A percentile compares a stretch with the other conserved stretches of the same genome.
phyloP scores from a whole-genome alignment of 352 stramenopile genomes.

The Globisporangium emineosum region DNA sequence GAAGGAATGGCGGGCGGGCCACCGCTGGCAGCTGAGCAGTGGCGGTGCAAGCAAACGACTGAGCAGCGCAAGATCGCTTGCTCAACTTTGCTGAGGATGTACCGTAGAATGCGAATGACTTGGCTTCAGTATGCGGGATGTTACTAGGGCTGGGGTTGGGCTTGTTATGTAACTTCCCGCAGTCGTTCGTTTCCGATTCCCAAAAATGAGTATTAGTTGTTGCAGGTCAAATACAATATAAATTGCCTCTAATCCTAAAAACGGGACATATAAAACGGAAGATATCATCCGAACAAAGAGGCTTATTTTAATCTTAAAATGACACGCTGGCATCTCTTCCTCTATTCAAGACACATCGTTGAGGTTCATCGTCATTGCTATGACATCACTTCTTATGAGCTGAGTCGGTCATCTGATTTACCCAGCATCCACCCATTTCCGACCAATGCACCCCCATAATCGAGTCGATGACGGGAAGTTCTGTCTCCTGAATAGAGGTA shows the following conservation, averaged over 20 bases:
- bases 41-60: neutral
- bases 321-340: neutral
- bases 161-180: constrained; percentile 5
- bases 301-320: neutral
- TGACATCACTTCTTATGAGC: constrained; percentile 10
- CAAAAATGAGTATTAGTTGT: neutral
- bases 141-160: neutral
- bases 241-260: neutral
- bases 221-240: neutral
- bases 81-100: neutral
- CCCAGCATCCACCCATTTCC: neutral
- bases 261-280: neutral
- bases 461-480: neutral
- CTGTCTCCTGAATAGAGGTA: neutral
- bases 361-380: neutral
- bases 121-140: constrained; percentile 9
- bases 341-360: constrained; percentile 9
- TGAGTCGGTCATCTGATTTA: constrained; percentile 3
- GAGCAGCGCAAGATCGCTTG: constrained; percentile 4
- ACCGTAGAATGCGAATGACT: neutral
- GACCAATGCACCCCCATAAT: neutral
- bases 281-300: neutral
- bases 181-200: neutral
- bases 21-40: neutral
- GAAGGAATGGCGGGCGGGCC: neutral